Conservation (phyloP, 345 rosid genomes). For the Toxicodendron radicans region DNA sequence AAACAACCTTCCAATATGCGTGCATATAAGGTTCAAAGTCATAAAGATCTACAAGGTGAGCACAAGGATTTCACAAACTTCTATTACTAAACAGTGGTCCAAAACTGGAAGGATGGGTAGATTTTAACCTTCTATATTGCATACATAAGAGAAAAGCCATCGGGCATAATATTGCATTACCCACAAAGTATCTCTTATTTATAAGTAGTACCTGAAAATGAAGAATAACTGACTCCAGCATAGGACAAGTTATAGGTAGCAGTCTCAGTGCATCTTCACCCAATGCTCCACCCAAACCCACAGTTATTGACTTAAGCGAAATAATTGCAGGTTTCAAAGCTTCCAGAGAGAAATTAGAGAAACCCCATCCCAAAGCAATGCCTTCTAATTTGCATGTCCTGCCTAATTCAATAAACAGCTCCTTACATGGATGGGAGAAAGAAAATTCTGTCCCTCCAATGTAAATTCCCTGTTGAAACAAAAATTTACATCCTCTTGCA, state of each 20-base stretch:
- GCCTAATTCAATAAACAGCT: conserved; percentile 39
- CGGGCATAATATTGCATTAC: background rate
- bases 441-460: conserved; percentile 22
- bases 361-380: conserved; percentile 77
- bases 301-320: conserved; percentile 44
- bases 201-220: conserved; percentile 66
- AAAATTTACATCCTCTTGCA: conserved; percentile 66
- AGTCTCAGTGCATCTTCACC: conserved; percentile 52
- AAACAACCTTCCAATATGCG: background rate
- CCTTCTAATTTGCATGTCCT: conserved; percentile 53
- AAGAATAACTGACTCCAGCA: conserved; percentile 59
- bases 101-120: background rate
- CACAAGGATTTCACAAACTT: background rate
- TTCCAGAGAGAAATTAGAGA: conserved; percentile 50
- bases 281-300: conserved; percentile 77
- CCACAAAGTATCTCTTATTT: background rate
- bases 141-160: background rate
- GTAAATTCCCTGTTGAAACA: conserved; percentile 37
- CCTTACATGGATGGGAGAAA: conserved; percentile 27
- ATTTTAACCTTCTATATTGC: background rate
- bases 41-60: background rate
- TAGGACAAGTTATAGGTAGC: conserved; percentile 57
- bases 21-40: background rate
- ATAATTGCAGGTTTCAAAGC: conserved; percentile 56
- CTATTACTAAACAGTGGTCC: background rate